Percentiles rank a stretch among this genome's conserved stretches.
Evolutionary conservation across 2,329 filamentous ascomycete species (phyloP).

Genomic region (Knufia petricola): DNA sequence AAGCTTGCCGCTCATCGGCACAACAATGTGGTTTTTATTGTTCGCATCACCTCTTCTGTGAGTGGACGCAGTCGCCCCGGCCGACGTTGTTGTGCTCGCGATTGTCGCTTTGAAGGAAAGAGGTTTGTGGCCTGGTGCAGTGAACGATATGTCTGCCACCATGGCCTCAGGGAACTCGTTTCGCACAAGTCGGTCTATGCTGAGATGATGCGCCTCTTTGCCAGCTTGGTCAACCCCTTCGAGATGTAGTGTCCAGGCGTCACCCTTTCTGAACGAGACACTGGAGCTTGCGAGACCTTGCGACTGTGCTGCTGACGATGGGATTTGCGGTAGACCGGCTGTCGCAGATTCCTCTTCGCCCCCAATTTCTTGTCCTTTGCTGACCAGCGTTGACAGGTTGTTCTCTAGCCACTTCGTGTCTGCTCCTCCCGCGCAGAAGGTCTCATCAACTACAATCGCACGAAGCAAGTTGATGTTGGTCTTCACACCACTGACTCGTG

Average conservation of each 20-base stretch:
- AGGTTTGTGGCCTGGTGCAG: slow-evolving; percentile 29
- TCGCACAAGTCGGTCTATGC: slow-evolving; percentile 44
- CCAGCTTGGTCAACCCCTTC: slow-evolving; percentile 26
- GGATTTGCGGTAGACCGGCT: slow-evolving; percentile 24
- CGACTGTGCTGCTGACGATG: slow-evolving; percentile 17
- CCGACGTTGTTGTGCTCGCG: slow-evolving; percentile 36
- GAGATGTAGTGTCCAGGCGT: slow-evolving; percentile 48
- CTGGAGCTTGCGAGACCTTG: slow-evolving; percentile 24
- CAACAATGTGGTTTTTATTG: slow-evolving; percentile 43
- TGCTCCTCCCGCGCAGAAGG: slow-evolving; percentile 40
- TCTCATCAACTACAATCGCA: slow-evolving; percentile 42
- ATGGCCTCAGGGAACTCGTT: slow-evolving; percentile 53
- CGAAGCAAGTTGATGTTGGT: slow-evolving; percentile 49
- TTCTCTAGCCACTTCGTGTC: slow-evolving; percentile 51
- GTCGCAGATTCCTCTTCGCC: slow-evolving; percentile 16
- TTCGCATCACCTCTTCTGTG: slow-evolving; percentile 42
- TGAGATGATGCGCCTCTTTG: slow-evolving; percentile 40
- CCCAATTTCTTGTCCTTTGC: slow-evolving; percentile 26
- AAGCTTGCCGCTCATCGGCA: slow-evolving; percentile 51
- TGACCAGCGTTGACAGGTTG: slow-evolving; percentile 36
- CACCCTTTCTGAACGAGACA: slow-evolving; percentile 47
- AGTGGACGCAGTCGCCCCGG: slow-evolving; percentile 28
- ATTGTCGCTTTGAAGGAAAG: slow-evolving; percentile 38
- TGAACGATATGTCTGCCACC: slow-evolving; percentile 44
- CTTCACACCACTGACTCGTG: slow-evolving; percentile 46